Conservation (phyloP, 2,329 filamentous ascomycete species). For the Clathrospora elynae region DNA sequence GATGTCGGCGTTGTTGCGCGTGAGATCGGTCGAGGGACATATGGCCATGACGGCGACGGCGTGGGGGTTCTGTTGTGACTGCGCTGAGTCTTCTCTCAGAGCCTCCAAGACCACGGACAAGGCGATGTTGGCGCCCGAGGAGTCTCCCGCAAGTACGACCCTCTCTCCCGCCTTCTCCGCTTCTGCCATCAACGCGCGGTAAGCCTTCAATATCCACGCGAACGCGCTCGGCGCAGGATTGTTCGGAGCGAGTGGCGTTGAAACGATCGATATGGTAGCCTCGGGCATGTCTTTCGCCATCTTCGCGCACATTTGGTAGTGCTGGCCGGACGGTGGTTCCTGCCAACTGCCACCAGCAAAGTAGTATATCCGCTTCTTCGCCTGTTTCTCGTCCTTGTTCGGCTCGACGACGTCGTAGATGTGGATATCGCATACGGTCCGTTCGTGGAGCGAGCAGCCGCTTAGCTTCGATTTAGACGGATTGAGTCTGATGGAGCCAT, state of each 20-base stretch:
- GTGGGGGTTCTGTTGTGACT: conserved; percentile 16
- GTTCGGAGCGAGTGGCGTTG: conserved; percentile 60
- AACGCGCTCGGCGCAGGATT: conserved; percentile 57
- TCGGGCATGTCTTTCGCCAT: conserved; percentile 51
- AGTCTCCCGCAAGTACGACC: conserved; percentile 60
- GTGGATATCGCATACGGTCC: conserved; percentile 51
- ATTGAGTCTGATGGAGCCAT: conserved; percentile 50
- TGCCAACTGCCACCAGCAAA: conserved; percentile 64
- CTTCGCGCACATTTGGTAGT: conserved; percentile 59
- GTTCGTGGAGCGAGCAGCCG: conserved; percentile 48
- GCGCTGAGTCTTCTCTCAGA: conserved; percentile 39
- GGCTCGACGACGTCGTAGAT: conserved; percentile 53
- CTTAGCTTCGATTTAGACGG: conserved; percentile 42
- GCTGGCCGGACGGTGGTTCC: conserved; percentile 55
- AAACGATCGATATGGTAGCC: conserved; percentile 55
- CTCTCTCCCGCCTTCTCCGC: conserved; percentile 49
- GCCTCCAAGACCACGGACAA: conserved; percentile 51
- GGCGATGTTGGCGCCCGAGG: conserved; percentile 61
- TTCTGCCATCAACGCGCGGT: conserved; percentile 50
- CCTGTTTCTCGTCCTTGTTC: conserved; percentile 8
- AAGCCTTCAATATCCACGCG: conserved; percentile 55
- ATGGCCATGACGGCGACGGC: conserved; percentile 53
- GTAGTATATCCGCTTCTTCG: conserved; percentile 55
- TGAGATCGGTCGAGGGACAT: conserved; percentile 57
- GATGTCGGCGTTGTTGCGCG: conserved; percentile 54